Percentiles rank a stretch among this genome's conserved stretches.
Conservation (phyloP, 2,329 filamentous ascomycete genomes). For the Didymella exigua region DNA sequence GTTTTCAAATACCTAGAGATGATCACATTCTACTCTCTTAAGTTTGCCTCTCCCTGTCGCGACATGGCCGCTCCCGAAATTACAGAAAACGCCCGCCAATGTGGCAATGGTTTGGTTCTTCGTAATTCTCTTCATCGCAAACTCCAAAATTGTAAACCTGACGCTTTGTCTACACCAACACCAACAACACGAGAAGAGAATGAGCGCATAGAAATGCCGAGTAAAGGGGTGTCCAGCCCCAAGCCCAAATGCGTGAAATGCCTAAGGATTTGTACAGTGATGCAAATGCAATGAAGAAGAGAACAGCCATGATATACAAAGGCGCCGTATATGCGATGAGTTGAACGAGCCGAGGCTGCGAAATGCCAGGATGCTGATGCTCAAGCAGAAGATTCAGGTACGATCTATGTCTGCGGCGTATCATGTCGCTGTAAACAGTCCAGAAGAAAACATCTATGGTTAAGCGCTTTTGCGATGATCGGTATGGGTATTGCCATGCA, state of each 20-base stretch:
- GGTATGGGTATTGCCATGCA: constrained; percentile 36
- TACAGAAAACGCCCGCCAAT: constrained; percentile 16
- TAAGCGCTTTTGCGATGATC: constrained; percentile 36
- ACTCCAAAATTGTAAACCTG: constrained; percentile 8
- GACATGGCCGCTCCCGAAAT: constrained; percentile 1
- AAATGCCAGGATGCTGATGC: constrained; percentile 18
- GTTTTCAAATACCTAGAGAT: constrained; percentile 6
- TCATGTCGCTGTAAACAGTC: constrained; percentile 7
- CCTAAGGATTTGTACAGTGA: constrained; percentile 28
- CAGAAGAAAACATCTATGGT: constrained; percentile 37
- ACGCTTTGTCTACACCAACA: constrained; percentile 4
- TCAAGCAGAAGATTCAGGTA: constrained; percentile 5
- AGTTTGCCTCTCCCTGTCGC: not conserved
- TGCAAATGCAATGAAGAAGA: constrained; percentile 25
- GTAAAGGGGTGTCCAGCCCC: constrained; percentile 7
- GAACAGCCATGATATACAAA: constrained; percentile 34
- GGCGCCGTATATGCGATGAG: constrained; percentile 27
- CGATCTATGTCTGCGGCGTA: not conserved
- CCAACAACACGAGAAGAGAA: not conserved
- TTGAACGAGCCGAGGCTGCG: constrained; percentile 12
- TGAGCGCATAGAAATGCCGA: constrained; percentile 9
- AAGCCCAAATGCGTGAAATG: constrained; percentile 14
- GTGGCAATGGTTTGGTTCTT: constrained; percentile 16
- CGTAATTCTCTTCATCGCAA: constrained; percentile 5
- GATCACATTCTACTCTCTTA: not conserved